Evolutionary conservation across 1,284 basidiomycete species (phyloP).

Genomic region (Ganoderma meredithae): DNA sequence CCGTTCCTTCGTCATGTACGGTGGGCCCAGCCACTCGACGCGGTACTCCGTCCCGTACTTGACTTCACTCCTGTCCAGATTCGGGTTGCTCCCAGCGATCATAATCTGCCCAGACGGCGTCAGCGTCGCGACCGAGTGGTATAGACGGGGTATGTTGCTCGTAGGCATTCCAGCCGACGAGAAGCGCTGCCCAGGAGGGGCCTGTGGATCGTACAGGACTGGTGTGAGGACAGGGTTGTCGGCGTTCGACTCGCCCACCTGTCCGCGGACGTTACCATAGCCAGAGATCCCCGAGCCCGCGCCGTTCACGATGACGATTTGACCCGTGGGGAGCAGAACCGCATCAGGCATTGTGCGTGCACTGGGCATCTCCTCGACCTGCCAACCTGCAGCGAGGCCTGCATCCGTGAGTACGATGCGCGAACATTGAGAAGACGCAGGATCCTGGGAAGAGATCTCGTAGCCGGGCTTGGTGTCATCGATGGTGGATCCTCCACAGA

Average conservation of each 20-base stretch:
- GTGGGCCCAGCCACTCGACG: slow-evolving; percentile 78
- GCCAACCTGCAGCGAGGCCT: slow-evolving; percentile 78
- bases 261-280: slow-evolving; percentile 80
- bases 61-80: slow-evolving; percentile 74
- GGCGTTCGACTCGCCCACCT: slow-evolving; percentile 80
- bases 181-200: slow-evolving; percentile 68
- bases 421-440: slow-evolving; percentile 77
- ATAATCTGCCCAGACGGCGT: slow-evolving; percentile 75
- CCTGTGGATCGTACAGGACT: slow-evolving; percentile 77
- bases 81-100: slow-evolving; percentile 87
- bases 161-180: slow-evolving; percentile 65
- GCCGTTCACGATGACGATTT: slow-evolving; percentile 81
- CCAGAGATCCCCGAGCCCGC: slow-evolving; percentile 81
- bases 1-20: slow-evolving; percentile 68
- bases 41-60: slow-evolving; percentile 82
- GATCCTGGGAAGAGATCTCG: slow-evolving; percentile 72
- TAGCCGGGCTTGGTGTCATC: slow-evolving; percentile 67
- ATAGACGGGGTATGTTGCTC: slow-evolving; percentile 80
- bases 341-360: slow-evolving; percentile 82
- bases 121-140: slow-evolving; percentile 82
- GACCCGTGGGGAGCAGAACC: slow-evolving; percentile 83
- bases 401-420: slow-evolving; percentile 69
- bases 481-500: slow-evolving; percentile 81
- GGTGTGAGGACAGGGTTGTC: slow-evolving; percentile 80
- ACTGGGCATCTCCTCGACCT: slow-evolving; percentile 76